These are phyloP conservation scores for Golubevia pallescens DNA, from an alignment of 1,284 basidiomycete genomes.

Conservation along the genomic window DNA sequence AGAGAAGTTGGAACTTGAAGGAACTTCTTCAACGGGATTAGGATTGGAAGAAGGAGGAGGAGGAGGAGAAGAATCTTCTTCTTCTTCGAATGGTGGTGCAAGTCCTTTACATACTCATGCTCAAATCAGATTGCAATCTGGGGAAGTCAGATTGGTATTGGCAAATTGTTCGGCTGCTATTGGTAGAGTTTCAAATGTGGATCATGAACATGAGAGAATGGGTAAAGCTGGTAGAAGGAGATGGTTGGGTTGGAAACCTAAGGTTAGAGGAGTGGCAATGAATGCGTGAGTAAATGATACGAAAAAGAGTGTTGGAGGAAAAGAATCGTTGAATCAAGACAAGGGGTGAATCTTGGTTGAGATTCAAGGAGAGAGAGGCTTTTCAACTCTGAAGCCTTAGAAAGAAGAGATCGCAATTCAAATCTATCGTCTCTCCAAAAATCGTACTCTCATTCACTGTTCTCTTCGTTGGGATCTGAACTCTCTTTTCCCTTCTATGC, in stretches of 20 bases:
- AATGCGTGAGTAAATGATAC: constrained; percentile 90
- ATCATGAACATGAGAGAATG: constrained; percentile 82
- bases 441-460: too few relatives aligned
- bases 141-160: constrained; percentile 86
- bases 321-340: too few relatives aligned
- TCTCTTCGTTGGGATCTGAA: too few relatives aligned
- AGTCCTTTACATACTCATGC: constrained; percentile 69
- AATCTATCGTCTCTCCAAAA: too few relatives aligned
- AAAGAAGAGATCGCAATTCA: too few relatives aligned
- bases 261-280: constrained; percentile 96
- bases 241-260: constrained; percentile 86
- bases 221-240: constrained; percentile 90
- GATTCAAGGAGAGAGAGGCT: too few relatives aligned
- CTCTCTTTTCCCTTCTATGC: neutral
- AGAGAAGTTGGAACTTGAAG: constrained; percentile 6
- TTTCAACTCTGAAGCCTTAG: too few relatives aligned
- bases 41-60: too few relatives aligned
- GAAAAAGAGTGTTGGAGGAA: too few relatives aligned
- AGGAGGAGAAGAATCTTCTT: constrained; percentile 12
- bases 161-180: constrained; percentile 86
- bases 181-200: constrained; percentile 87
- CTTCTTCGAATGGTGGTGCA: constrained; percentile 4
- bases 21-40: neutral
- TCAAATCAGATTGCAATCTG: constrained; percentile 86
- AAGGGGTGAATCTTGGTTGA: too few relatives aligned